Evolutionary conservation across 192 early-diverging fungal species (phyloP).

Genomic region (Podila epigama): DNA sequence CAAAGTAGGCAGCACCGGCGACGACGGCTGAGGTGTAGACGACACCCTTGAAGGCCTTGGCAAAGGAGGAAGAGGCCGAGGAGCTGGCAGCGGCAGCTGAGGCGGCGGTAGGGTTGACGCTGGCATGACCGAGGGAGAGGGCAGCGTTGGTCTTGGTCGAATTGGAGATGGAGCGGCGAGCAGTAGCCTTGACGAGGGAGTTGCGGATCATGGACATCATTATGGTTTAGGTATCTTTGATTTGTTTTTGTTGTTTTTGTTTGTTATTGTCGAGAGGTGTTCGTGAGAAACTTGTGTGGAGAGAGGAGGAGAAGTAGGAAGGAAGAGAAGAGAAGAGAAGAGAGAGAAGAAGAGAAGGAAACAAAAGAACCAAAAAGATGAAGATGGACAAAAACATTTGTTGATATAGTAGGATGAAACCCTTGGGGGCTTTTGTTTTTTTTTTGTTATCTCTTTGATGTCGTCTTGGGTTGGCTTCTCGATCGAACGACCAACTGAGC

Average conservation of each 20-base stretch:
- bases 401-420: neutral
- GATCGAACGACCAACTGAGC: no score
- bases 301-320: neutral
- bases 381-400: neutral
- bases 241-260: no score
- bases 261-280: no score
- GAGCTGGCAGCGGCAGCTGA: neutral
- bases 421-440: neutral
- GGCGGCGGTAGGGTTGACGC: neutral
- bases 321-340: neutral
- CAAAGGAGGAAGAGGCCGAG: neutral
- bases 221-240: slow-evolving; percentile 1
- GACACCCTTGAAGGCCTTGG: slow-evolving; percentile 20
- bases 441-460: neutral
- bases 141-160: slow-evolving; percentile 11
- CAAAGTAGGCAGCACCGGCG: slow-evolving; percentile 11
- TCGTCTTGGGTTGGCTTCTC: no score
- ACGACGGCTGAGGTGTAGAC: slow-evolving; percentile 20
- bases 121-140: slow-evolving; percentile 4
- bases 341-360: neutral
- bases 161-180: slow-evolving; percentile 25
- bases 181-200: slow-evolving; percentile 5
- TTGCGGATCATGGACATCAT: slow-evolving; percentile 34
- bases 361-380: neutral
- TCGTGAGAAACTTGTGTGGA: neutral